Conservation (phyloP, 2,329 filamentous ascomycete species). For the Monosporascus sp. region DNA sequence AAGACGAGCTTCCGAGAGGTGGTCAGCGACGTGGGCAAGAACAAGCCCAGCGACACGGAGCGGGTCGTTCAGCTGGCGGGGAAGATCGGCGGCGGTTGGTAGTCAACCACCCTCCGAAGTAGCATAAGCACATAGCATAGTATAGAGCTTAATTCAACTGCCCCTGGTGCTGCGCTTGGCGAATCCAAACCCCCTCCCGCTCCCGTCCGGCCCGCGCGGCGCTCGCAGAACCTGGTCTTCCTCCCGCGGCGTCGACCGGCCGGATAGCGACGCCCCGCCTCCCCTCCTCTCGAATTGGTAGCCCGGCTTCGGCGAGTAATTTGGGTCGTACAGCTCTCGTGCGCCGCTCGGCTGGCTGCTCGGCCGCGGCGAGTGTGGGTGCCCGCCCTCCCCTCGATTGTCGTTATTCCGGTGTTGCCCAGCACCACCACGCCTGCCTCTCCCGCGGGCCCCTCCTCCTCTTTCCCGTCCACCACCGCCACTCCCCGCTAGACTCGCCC, state of each 20-base stretch:
- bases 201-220: constrained; percentile 73
- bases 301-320: constrained; percentile 60
- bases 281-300: constrained; percentile 40
- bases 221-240: constrained; percentile 65
- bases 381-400: constrained; percentile 24
- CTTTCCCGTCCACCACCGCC: constrained; percentile 33
- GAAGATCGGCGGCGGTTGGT: constrained; percentile 94
- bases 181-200: constrained; percentile 75
- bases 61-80: constrained; percentile 83
- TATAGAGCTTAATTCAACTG: constrained; percentile 30
- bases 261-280: constrained; percentile 30
- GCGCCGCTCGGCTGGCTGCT: constrained; percentile 29
- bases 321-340: constrained; percentile 73
- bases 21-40: constrained; percentile 89
- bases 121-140: constrained; percentile 2
- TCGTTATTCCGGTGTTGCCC: constrained; percentile 23
- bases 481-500: not conserved
- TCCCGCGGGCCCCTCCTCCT: constrained; percentile 40
- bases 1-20: constrained; percentile 90
- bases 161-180: constrained; percentile 55
- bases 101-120: constrained; percentile 19
- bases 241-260: constrained; percentile 46
- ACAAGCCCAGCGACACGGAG: constrained; percentile 63
- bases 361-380: constrained; percentile 9
- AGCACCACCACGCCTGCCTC: constrained; percentile 36